Conservation (phyloP, 805 yeast genomes). For the Yarrowia deformans region DNA sequence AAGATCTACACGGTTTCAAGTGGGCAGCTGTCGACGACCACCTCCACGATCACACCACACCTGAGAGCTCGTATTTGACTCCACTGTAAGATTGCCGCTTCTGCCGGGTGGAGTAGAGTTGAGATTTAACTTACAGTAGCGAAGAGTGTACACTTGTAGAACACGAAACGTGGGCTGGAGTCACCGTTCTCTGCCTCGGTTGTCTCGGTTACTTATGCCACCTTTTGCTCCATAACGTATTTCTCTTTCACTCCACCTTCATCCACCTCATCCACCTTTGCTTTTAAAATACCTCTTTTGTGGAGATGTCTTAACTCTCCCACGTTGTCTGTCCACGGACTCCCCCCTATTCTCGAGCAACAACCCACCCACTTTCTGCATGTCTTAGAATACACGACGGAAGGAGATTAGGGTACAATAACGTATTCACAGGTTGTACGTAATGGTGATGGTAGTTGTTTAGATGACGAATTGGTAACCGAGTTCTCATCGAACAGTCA, state of each 20-base stretch:
- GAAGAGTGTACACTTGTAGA: no score
- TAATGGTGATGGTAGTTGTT: no score
- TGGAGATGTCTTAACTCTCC: no score
- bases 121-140: constrained; percentile 3
- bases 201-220: not conserved
- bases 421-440: not conserved
- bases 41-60: not conserved
- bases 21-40: not conserved
- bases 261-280: no score
- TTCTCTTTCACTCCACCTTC: no score
- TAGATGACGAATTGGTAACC: no score
- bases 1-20: not conserved
- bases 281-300: no score
- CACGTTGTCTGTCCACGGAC: not conserved
- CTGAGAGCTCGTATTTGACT: not conserved
- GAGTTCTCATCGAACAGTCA: no score
- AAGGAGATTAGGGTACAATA: no score
- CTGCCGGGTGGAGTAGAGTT: constrained; percentile 7
- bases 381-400: constrained; percentile 1
- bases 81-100: not conserved
- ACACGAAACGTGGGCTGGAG: no score
- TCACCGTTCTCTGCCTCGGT: no score
- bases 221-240: no score
- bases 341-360: not conserved
- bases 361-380: not conserved